A percentile compares a stretch with the other conserved stretches of the same genome.
phyloP scores from a whole-genome alignment of 306 rosid genomes.

The Vigna mungo region DNA sequence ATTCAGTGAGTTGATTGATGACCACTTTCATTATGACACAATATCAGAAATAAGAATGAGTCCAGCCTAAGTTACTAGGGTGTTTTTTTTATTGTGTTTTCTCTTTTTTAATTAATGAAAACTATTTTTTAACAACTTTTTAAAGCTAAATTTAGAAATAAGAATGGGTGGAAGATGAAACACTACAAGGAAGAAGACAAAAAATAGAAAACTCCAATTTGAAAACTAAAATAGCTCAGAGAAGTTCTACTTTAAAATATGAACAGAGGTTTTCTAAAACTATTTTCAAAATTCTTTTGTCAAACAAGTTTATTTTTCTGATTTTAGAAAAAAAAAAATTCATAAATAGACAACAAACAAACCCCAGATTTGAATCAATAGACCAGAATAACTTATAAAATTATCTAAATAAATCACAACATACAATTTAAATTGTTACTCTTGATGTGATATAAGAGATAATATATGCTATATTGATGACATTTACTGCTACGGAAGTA shows the following conservation, averaged over 20 bases:
- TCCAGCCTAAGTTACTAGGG: not conserved
- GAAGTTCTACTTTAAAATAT: not conserved
- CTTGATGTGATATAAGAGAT: constrained; percentile 1
- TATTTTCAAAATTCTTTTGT: not conserved
- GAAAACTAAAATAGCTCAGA: not conserved
- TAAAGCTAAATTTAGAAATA: not conserved
- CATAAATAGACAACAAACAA: not conserved
- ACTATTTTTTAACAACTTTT: no score
- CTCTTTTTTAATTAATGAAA: not conserved
- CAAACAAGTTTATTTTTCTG: not conserved
- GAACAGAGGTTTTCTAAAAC: not conserved
- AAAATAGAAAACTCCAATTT: not conserved
- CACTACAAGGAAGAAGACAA: not conserved
- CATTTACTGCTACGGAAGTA: constrained; percentile 34
- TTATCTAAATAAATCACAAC: constrained; percentile 23
- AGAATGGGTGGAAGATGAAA: not conserved
- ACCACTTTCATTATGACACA: not conserved
- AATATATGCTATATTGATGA: not conserved
- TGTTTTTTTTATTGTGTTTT: not conserved
- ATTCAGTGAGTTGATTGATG: not conserved
- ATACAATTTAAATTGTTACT: constrained; percentile 13
- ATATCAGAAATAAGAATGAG: no score
- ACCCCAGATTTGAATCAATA: constrained; percentile 25
- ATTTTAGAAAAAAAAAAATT: not conserved
- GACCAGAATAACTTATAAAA: not conserved